Base-by-base conservation (phyloP, 495 filamentous ascomycete genomes). In the Glutinoglossum americanum region DNA sequence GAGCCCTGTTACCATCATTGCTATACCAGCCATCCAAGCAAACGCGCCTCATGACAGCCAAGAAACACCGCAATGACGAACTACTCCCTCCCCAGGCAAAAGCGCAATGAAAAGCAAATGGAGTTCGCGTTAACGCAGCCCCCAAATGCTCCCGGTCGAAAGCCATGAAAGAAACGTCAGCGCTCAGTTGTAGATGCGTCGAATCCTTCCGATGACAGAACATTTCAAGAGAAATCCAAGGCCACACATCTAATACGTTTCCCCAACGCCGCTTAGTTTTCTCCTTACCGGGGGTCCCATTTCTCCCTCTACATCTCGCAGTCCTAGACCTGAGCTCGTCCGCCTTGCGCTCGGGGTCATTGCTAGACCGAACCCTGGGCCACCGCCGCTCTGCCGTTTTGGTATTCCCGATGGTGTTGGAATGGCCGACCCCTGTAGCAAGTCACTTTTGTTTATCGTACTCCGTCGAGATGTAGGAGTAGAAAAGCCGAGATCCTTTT, bases 181-280 rank as follows among this genome's bases (percentile, higher is more conserved):
- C 32, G 41, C 5, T n/a, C 2, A 17, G 19, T 25, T 25, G 17
- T 17, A 56, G 21, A 39, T 23, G 33, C 54, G 11, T 26, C 32
- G 23, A 26, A 32, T 56, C 5, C 32, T 10, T 21, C 53, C 53
- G n/a, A 49, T 6, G 47, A n/a, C 30, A 33, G 25, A n/a, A 25
- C 2, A 49, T 49, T 9, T 25, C 47, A 23, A 23, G 25, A 15
- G 25, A 19, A 49, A 27, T 15, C 23, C 19, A n/a, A 6, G 35
- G n/a, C 19, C 19, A 1, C 35, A 33, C 19, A 55, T 39, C 23
- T 54, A 85, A 65, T 76, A 85, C 28, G 80, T 82, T 69, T 85
- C 82, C 15, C 80, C 81, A n/a, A 85, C 68, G 58, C 78, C 81
- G 62, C 72, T 75, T 60, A 76, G 64, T 63, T 75, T 76, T 56